Base-by-base conservation (phyloP, 345 rosid genomes). In the Schrenkiella parvula region DNA sequence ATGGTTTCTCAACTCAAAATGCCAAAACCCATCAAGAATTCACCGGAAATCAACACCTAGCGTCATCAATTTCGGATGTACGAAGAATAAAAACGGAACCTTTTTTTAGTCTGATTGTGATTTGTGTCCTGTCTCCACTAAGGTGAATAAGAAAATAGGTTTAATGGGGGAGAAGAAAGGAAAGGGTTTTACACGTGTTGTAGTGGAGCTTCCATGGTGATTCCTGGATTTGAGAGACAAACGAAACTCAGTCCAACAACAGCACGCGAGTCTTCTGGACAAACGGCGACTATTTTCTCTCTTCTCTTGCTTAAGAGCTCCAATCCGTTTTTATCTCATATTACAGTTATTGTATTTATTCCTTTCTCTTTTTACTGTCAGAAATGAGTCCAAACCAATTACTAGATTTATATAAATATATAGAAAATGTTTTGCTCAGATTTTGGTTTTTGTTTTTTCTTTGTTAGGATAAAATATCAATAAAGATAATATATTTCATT, bases 261-360 rank as follows among this genome's bases (percentile, higher is more conserved):
- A 48, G 21, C 56, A 68, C 54, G 68, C 79, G 79, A 75, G 74
- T 68, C 79, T 75, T 61, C 56, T 59, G 74, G 32, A 9, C 56
- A 12, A 18, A 75, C 69, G 50, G 14, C 57, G 35, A 55, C 57
- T 54, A 53, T 9, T 63, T 51, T 65, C 47, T 60, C 56, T 74
- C 67, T 46, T 47, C 53, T 35, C 23, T 57, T 48, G 41, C 39
- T 38, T 28, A 11, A n/a, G 34, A 14, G 8, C 26, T 31, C 12
- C 32, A 46, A 29, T 52, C 64, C 71, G 14, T 32, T 46, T 46
- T 25, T 57, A 6, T 25, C 66, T 55, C 47, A 5, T 21, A 1
- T 2, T 8, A 8, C 61, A 22, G 37, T 26, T 22, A 17, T n/a
- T n/a, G n/a, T 42, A 44, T 44, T 44, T 44, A 9, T 44, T 43